Conservation (phyloP, 768 basidiomycete species). For the Lactarius trivialis region DNA sequence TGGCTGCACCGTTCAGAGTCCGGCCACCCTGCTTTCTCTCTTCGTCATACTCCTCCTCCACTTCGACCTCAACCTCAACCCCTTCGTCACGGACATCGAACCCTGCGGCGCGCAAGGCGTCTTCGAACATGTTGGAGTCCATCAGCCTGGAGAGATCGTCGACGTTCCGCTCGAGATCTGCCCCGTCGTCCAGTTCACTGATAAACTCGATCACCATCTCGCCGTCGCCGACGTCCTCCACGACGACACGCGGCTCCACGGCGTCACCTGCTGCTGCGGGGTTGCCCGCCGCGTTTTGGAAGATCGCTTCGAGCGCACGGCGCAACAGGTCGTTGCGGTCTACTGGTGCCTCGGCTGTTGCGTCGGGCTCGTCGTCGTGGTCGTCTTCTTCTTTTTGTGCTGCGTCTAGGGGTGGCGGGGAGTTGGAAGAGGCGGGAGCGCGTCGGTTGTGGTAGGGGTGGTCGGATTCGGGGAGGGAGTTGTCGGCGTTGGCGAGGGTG, state of each 20-base stretch:
- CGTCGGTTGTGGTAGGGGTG: conserved; percentile 36
- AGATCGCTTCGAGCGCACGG: conserved; percentile 19
- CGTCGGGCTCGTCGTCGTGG: background rate
- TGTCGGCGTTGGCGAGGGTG: conserved; percentile 26
- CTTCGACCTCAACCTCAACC: conserved; percentile 22
- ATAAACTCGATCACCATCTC: conserved; percentile 26
- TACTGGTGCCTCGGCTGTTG: background rate
- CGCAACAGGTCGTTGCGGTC: conserved; percentile 5
- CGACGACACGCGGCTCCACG: conserved; percentile 15
- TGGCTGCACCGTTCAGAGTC: conserved; percentile 6
- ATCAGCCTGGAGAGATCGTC: conserved; percentile 30
- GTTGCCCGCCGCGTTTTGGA: conserved; percentile 1
- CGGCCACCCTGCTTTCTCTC: conserved; percentile 9
- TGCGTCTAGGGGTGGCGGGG: conserved; percentile 12
- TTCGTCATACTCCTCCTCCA: conserved; percentile 26
- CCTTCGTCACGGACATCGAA: conserved; percentile 40
- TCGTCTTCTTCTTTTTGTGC: background rate
- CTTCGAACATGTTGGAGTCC: conserved; percentile 33
- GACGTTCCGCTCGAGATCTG: conserved; percentile 19
- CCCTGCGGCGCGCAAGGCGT: conserved; percentile 48
- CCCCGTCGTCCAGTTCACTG: conserved; percentile 17
- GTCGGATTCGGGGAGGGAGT: conserved; percentile 43
- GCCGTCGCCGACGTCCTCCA: conserved; percentile 23
- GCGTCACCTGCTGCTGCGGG: background rate
- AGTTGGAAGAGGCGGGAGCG: background rate